Percentiles rank a stretch among this genome's conserved stretches.
Evolutionary conservation across 768 basidiomycete genomes (phyloP).

Genomic region (Lentinula raphanica): DNA sequence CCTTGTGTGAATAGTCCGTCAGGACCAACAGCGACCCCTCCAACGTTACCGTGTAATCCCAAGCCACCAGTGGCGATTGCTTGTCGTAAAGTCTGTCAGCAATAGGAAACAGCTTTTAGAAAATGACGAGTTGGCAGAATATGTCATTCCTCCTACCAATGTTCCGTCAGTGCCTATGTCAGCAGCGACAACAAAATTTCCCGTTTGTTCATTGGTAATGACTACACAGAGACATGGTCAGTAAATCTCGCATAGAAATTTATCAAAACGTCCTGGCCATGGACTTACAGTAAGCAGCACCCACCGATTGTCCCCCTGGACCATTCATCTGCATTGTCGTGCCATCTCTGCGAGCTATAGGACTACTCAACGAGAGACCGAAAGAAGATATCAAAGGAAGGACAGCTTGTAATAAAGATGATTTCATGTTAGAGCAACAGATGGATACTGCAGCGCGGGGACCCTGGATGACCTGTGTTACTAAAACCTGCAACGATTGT

Average conservation of each 20-base stretch:
- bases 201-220: slow-evolving; percentile 30
- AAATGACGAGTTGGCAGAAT: background rate
- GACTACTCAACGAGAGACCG: background rate
- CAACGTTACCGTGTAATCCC: slow-evolving; percentile 18
- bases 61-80: slow-evolving; percentile 14
- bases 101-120: background rate
- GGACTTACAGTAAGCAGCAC: slow-evolving; percentile 20
- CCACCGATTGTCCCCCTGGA: slow-evolving; percentile 1
- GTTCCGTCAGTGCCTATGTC: slow-evolving; percentile 25
- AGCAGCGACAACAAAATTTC: slow-evolving; percentile 28
- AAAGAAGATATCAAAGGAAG: background rate
- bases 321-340: slow-evolving; percentile 2
- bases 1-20: slow-evolving; percentile 24
- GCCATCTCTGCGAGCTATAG: background rate
- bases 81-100: slow-evolving; percentile 13
- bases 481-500: background rate
- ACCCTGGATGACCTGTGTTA: background rate
- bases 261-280: too few species aligned
- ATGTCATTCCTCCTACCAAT: slow-evolving; percentile 15
- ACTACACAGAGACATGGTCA: slow-evolving; percentile 15
- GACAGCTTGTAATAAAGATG: background rate
- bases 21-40: slow-evolving; percentile 14
- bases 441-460: too few species aligned
- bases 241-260: background rate
- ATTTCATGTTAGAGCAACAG: background rate